Conservation (phyloP, 208 protist genomes). For the Leishmania tarentolae region DNA sequence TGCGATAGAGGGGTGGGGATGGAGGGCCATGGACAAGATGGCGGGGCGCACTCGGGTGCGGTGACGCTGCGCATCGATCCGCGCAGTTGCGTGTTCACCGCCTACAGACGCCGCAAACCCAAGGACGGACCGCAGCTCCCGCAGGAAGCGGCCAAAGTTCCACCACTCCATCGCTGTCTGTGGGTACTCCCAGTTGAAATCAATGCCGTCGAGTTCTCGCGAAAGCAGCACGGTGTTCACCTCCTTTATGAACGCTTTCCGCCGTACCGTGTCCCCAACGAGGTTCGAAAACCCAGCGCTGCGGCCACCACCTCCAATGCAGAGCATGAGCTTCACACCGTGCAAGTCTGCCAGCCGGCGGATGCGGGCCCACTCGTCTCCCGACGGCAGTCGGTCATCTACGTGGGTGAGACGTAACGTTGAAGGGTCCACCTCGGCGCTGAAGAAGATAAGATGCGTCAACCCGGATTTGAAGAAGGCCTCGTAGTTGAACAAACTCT, state of each 20-base stretch:
- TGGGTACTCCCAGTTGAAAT: constrained; percentile 86
- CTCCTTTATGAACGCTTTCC: constrained; percentile 37
- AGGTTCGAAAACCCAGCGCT: constrained; percentile 53
- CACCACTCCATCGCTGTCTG: constrained; percentile 45
- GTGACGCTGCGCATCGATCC: not conserved
- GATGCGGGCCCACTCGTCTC: constrained; percentile 33
- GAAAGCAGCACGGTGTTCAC: constrained; percentile 34
- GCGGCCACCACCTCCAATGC: constrained; percentile 64
- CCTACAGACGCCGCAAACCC: not conserved
- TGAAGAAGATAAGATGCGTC: constrained; percentile 83
- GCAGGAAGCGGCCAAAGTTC: constrained; percentile 34
- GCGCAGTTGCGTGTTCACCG: not conserved
- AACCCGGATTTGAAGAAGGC: constrained; percentile 47
- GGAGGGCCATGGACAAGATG: constrained; percentile 45
- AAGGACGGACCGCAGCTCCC: constrained; percentile 35
- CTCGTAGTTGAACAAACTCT: constrained; percentile 48
- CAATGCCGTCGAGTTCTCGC: constrained; percentile 62
- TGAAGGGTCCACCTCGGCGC: constrained; percentile 49
- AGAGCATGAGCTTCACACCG: constrained; percentile 58
- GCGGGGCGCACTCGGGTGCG: constrained; percentile 10
- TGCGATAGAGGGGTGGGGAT: constrained; percentile 36
- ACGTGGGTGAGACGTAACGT: constrained; percentile 31
- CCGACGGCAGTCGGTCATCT: constrained; percentile 50
- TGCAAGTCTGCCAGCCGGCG: constrained; percentile 41
- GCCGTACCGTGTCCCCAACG: constrained; percentile 22